Conservation (phyloP, 768 basidiomycete genomes). For the Boletus subcaerulescens region DNA sequence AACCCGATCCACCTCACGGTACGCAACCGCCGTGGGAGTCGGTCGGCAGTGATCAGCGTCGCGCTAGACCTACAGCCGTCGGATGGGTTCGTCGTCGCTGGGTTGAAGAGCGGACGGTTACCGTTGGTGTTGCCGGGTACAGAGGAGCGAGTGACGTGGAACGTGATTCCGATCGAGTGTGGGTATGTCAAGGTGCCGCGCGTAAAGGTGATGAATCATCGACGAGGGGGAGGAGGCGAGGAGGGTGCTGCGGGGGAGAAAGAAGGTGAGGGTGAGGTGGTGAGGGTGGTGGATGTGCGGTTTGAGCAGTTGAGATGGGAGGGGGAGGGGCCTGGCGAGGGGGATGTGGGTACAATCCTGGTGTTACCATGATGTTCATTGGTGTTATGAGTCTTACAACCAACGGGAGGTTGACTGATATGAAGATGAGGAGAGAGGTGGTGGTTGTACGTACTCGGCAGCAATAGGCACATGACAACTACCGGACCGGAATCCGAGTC, state of each 20-base stretch:
- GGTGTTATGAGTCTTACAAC: too few relatives aligned
- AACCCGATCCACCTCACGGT: slow-evolving; percentile 53
- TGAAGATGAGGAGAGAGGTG: too few relatives aligned
- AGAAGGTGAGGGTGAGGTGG: slow-evolving; percentile 42
- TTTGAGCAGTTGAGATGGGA: slow-evolving; percentile 32
- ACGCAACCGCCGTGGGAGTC: slow-evolving; percentile 61
- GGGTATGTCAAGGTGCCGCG: slow-evolving; percentile 62
- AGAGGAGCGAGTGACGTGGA: slow-evolving; percentile 66
- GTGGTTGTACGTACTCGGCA: too few relatives aligned
- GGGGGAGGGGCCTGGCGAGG: not conserved
- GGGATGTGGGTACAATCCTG: slow-evolving; percentile 6
- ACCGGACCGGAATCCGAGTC: too few relatives aligned
- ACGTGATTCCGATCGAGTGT: slow-evolving; percentile 70
- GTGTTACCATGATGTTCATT: slow-evolving; percentile 8
- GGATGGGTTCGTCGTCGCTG: slow-evolving; percentile 81
- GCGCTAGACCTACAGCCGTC: slow-evolving; percentile 66
- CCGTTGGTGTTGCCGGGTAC: slow-evolving; percentile 72
- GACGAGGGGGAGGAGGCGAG: slow-evolving; percentile 35
- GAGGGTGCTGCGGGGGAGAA: slow-evolving; percentile 25
- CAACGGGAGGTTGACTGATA: too few relatives aligned
- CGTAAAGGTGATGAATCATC: slow-evolving; percentile 55
- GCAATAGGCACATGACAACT: too few relatives aligned
- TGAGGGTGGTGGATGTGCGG: slow-evolving; percentile 54
- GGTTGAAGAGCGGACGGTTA: slow-evolving; percentile 61
- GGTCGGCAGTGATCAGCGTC: slow-evolving; percentile 67